Percentiles rank a stretch among this genome's conserved stretches.
Evolutionary conservation across 345 rosid species (phyloP).

Genomic region (Eucalyptus cladocalyx): DNA sequence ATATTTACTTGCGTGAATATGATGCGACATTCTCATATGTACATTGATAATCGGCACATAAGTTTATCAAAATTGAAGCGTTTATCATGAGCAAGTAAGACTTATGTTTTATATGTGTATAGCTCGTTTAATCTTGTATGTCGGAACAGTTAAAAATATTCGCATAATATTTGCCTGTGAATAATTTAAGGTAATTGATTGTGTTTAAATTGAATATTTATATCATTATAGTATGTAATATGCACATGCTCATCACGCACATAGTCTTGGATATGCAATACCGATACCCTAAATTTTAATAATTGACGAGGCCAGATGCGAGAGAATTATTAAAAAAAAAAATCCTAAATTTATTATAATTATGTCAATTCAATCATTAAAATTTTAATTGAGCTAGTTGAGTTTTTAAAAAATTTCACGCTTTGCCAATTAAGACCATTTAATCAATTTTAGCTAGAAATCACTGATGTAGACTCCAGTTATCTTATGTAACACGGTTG

Average conservation of each 20-base stretch:
- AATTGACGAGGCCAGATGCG: neutral
- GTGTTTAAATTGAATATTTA: neutral
- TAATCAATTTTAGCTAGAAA: rapidly evolving
- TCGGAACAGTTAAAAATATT: neutral
- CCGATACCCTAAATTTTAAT: neutral
- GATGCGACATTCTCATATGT: neutral
- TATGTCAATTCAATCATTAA: neutral
- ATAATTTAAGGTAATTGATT: neutral
- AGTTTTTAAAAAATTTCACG: neutral
- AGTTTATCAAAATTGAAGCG: neutral
- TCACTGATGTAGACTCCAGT: rapidly evolving
- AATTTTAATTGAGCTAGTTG: neutral
- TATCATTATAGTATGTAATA: neutral
- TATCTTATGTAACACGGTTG: rapidly evolving
- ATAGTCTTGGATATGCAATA: neutral
- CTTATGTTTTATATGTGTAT: neutral
- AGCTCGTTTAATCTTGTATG: neutral
- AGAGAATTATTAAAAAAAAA: neutral
- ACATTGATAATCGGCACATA: neutral
- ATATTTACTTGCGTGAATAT: neutral
- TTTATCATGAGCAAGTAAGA: neutral
- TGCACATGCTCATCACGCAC: neutral
- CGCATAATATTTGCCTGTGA: neutral
- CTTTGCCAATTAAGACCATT: neutral
- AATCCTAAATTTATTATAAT: neutral